These are phyloP conservation scores for Bocquillonia castaneifolia DNA, from an alignment of 441 rosid species.

Conservation along the genomic window DNA sequence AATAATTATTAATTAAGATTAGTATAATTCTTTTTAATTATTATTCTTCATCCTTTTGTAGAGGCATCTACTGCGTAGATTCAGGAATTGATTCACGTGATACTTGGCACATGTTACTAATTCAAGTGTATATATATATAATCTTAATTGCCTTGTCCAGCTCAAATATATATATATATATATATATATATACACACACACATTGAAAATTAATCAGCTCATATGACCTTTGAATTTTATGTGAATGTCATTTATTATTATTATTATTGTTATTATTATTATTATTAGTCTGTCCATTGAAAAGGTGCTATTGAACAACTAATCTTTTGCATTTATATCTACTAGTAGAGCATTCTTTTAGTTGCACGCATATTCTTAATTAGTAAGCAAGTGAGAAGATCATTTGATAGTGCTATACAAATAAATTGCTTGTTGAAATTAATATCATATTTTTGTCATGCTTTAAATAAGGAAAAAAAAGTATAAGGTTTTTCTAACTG, in stretches of 20 bases:
- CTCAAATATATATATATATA: no score
- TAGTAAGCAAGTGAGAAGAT: neutral
- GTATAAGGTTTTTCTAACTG: no score
- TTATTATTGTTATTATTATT: neutral
- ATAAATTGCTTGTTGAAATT: neutral
- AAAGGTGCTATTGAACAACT: neutral
- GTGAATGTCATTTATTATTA: neutral
- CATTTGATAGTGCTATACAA: neutral
- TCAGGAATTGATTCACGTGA: constrained; percentile 46
- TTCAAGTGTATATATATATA: constrained; percentile 1
- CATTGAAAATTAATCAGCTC: no score
- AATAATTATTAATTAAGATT: constrained; percentile 13
- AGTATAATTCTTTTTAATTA: constrained; percentile 5
- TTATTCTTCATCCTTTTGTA: neutral
- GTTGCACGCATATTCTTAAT: neutral
- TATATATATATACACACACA: no score
- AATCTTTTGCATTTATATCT: neutral
- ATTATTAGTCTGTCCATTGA: neutral
- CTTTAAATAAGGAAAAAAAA: no score
- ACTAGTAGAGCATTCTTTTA: no score
- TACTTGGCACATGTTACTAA: constrained; percentile 21
- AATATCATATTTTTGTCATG: no score
- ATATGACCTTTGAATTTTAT: neutral
- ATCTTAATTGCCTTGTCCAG: constrained; percentile 6
- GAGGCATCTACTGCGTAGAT: constrained; percentile 43